phyloP scores from a whole-genome alignment of 768 basidiomycete genomes.

The Lactifluus volemus region DNA sequence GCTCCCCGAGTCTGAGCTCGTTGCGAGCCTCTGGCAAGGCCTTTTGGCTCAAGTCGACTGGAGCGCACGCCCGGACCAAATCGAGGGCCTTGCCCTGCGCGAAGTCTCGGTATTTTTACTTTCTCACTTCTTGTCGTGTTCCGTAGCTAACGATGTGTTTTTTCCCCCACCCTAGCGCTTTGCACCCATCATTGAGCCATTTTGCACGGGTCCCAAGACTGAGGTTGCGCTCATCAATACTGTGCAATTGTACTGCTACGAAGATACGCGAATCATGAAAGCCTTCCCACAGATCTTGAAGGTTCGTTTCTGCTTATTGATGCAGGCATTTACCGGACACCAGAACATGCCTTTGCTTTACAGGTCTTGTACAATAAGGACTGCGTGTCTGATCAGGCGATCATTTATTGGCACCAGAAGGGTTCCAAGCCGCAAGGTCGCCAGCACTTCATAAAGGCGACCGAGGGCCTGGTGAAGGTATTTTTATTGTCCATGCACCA shows the following conservation, averaged over 20 bases:
- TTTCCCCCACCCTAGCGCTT: constrained; percentile 47
- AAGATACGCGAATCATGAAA: constrained; percentile 92
- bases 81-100: constrained; percentile 79
- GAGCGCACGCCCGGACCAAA: constrained; percentile 84
- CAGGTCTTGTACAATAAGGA: constrained; percentile 95
- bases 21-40: constrained; percentile 88
- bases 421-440: constrained; percentile 93
- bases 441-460: constrained; percentile 88
- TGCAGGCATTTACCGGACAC: not conserved
- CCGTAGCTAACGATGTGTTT: not conserved
- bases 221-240: constrained; percentile 93
- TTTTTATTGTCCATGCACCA: not conserved
- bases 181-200: constrained; percentile 79
- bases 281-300: constrained; percentile 94
- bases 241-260: constrained; percentile 93
- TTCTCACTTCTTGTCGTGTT: not conserved
- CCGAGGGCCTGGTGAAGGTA: constrained; percentile 86
- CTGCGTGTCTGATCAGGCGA: constrained; percentile 90
- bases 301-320: constrained; percentile 30
- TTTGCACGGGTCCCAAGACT: constrained; percentile 81
- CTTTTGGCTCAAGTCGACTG: constrained; percentile 84
- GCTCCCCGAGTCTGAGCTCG: constrained; percentile 79
- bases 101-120: constrained; percentile 69
- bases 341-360: too few species aligned
- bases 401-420: constrained; percentile 97